A percentile compares a stretch with the other conserved stretches of the same genome.
Evolutionary conservation across 257 asterid species (phyloP).

Genomic region (Perilla frutescens): DNA sequence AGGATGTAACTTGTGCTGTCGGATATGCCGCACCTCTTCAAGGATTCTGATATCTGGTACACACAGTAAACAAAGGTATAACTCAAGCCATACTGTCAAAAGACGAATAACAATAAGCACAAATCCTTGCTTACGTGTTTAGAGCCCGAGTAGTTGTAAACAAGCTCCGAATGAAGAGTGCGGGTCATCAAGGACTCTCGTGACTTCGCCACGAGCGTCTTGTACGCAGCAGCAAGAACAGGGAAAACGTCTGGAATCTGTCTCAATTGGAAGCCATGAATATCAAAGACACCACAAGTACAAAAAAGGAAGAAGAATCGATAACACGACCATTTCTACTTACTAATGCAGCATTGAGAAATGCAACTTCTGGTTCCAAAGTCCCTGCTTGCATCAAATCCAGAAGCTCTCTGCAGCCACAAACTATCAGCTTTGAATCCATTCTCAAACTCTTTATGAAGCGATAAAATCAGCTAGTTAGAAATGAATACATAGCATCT

Average conservation of each 20-base stretch:
- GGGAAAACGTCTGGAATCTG: constrained; percentile 94
- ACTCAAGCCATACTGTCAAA: constrained; percentile 19
- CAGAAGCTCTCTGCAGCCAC: constrained; percentile 66
- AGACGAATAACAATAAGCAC: constrained; percentile 6
- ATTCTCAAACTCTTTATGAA: not conserved
- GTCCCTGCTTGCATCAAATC: constrained; percentile 83
- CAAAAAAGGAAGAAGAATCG: not conserved
- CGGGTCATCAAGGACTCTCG: constrained; percentile 76
- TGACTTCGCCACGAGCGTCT: constrained; percentile 74
- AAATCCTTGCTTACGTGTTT: constrained; percentile 65
- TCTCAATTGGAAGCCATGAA: constrained; percentile 23
- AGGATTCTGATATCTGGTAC: constrained; percentile 81
- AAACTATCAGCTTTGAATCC: not conserved
- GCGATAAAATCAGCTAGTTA: no score
- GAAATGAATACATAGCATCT: constrained; percentile 6
- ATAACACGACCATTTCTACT: constrained; percentile 39
- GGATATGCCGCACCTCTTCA: constrained; percentile 88
- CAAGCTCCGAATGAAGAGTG: constrained; percentile 93
- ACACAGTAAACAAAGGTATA: not conserved
- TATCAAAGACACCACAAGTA: not conserved
- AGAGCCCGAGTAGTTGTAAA: constrained; percentile 90
- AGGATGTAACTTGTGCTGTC: constrained; percentile 79
- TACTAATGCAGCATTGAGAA: constrained; percentile 89
- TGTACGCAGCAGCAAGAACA: constrained; percentile 84
- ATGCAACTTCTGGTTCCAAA: constrained; percentile 83